Evolutionary conservation across 371 early-diverging fungal species (phyloP).

Genomic region (Haplosporangium sp.): DNA sequence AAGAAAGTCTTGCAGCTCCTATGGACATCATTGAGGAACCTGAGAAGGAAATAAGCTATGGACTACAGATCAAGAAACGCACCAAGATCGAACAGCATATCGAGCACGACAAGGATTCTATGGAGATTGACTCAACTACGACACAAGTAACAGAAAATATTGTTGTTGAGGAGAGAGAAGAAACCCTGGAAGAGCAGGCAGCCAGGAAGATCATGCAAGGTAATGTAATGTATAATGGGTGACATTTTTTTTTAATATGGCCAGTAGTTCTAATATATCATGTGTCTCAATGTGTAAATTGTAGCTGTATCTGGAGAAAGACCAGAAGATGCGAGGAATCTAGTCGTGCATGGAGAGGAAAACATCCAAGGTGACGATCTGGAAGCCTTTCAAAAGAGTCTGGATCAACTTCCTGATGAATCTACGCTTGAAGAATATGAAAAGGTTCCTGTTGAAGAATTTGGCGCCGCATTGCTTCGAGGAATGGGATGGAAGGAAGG

Average conservation of each 20-base stretch:
- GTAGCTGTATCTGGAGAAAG: conserved; percentile 64
- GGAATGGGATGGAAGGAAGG: conserved; percentile 94
- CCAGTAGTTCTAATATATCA: background rate
- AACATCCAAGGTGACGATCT: conserved; percentile 63
- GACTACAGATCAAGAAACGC: conserved; percentile 56
- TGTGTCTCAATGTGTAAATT: background rate
- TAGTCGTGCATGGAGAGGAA: conserved; percentile 41
- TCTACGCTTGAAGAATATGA: conserved; percentile 85
- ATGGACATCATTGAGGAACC: conserved; percentile 21
- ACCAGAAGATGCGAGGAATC: conserved; percentile 56
- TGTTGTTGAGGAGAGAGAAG: conserved; percentile 30
- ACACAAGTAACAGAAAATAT: conserved; percentile 20
- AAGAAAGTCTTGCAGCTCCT: conserved; percentile 24
- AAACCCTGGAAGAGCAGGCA: conserved; percentile 70
- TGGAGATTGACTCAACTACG: conserved; percentile 13
- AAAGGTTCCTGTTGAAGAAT: conserved; percentile 87
- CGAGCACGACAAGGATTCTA: conserved; percentile 10
- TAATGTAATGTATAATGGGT: conserved; percentile 36
- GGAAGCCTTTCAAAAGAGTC: conserved; percentile 63
- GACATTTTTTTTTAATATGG: background rate
- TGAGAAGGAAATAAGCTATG: conserved; percentile 43
- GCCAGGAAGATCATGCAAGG: conserved; percentile 65
- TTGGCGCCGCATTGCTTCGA: conserved; percentile 89
- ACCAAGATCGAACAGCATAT: conserved; percentile 11
- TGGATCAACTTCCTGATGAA: conserved; percentile 66